Conservation (phyloP, 106 monocot genomes). For the Dactylorhiza incarnata region DNA sequence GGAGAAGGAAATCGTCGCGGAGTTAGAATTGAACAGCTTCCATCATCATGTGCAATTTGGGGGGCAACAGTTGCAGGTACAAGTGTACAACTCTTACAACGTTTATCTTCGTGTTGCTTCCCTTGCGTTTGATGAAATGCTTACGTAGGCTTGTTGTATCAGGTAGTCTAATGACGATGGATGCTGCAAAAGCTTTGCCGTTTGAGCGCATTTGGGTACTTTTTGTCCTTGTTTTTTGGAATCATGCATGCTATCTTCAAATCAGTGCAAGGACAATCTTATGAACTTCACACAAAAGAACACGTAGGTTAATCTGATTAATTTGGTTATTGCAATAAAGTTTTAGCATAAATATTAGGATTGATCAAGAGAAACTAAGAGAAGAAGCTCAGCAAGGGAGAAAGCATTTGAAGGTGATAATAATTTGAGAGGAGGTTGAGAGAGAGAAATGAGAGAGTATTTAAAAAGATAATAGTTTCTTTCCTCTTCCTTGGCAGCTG, state of each 20-base stretch:
- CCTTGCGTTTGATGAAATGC: slow-evolving; percentile 5
- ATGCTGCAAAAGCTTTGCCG: slow-evolving; percentile 4
- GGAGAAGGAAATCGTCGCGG: neutral
- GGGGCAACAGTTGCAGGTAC: neutral
- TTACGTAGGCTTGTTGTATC: neutral
- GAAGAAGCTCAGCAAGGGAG: too few relatives aligned
- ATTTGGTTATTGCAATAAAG: neutral
- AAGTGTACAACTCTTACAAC: neutral
- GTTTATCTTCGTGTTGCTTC: neutral
- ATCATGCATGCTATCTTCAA: neutral
- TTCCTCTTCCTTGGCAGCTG: too few relatives aligned
- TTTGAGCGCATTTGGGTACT: neutral
- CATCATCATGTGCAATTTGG: neutral
- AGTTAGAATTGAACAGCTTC: neutral
- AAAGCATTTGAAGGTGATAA: too few relatives aligned
- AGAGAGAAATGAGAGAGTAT: too few relatives aligned
- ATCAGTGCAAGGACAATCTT: neutral
- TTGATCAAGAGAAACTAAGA: too few relatives aligned
- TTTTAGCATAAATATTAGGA: neutral
- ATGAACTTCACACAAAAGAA: neutral
- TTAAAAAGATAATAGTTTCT: too few relatives aligned
- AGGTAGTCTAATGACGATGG: slow-evolving; percentile 1
- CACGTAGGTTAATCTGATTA: neutral
- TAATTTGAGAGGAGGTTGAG: too few relatives aligned
- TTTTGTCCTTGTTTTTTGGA: neutral